Percentiles rank a stretch among this genome's conserved stretches.
Evolutionary conservation across 768 basidiomycete genomes (phyloP).

Genomic region (Artomyces pyxidatus): DNA sequence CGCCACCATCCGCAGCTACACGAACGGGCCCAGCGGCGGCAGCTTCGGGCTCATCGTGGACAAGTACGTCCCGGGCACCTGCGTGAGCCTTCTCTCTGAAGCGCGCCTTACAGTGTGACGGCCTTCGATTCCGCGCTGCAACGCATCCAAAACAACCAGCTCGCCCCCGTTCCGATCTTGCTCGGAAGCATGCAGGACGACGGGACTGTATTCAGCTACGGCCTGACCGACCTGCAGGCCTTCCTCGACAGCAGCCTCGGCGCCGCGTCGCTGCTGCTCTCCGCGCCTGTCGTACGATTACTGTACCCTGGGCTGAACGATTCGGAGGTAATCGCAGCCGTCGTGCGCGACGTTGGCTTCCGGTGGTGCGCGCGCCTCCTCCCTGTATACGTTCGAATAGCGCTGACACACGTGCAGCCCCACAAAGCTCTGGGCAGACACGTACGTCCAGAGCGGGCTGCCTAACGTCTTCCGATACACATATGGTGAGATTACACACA

Average conservation of each 20-base stretch:
- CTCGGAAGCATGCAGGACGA: conserved; percentile 7
- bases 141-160: conserved; percentile 2
- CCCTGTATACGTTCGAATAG: not conserved
- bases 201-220: not conserved
- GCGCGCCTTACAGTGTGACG: not conserved
- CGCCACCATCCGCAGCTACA: conserved; percentile 11
- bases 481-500: no score
- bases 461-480: conserved; percentile 6
- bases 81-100: not conserved
- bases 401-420: not conserved
- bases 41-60: not conserved
- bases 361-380: conserved; percentile 1
- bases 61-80: not conserved
- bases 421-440: conserved; percentile 8
- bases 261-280: not conserved
- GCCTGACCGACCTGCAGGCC: not conserved
- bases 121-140: conserved; percentile 3
- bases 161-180: conserved; percentile 2
- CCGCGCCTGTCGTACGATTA: not conserved
- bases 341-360: not conserved
- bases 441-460: not conserved
- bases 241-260: not conserved
- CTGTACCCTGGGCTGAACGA: conserved; percentile 3
- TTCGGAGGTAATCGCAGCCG: not conserved
- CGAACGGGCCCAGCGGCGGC: conserved; percentile 2